phyloP scores from a whole-genome alignment of 495 filamentous ascomycete species.

The Beverwykella pulmonaria region DNA sequence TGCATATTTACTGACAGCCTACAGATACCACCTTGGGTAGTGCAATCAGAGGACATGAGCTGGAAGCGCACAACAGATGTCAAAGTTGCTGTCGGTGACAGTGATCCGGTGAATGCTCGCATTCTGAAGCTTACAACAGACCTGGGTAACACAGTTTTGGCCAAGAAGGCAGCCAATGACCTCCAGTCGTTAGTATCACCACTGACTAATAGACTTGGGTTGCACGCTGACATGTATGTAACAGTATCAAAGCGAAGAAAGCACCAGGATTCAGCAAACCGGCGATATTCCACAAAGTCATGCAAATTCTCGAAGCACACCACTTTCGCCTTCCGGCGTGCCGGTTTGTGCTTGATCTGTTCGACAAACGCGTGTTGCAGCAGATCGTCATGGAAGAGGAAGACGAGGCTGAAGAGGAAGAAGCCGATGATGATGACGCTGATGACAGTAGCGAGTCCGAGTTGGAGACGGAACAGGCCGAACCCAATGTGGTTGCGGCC shows the following conservation, averaged over 20 bases:
- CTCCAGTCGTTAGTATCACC: constrained; percentile 56
- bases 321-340: constrained; percentile 83
- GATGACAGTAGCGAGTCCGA: constrained; percentile 30
- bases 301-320: constrained; percentile 84
- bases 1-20: constrained; percentile 15
- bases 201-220: not conserved
- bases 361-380: constrained; percentile 84
- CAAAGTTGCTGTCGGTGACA: constrained; percentile 53
- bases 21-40: constrained; percentile 44
- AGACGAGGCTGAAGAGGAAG: constrained; percentile 43
- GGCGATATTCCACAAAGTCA: constrained; percentile 77
- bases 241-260: constrained; percentile 66
- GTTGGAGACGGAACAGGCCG: constrained; percentile 16
- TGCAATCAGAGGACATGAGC: constrained; percentile 17
- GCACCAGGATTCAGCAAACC: constrained; percentile 73
- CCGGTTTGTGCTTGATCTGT: constrained; percentile 87
- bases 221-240: constrained; percentile 9
- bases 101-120: constrained; percentile 68
- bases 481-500: constrained; percentile 16
- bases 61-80: constrained; percentile 46
- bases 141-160: constrained; percentile 84
- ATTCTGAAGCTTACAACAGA: constrained; percentile 81
- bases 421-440: constrained; percentile 43
- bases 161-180: constrained; percentile 74
- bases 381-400: constrained; percentile 75